phyloP scores from a whole-genome alignment of 73 alveolate genomes.

The Stentor coeruleus region DNA sequence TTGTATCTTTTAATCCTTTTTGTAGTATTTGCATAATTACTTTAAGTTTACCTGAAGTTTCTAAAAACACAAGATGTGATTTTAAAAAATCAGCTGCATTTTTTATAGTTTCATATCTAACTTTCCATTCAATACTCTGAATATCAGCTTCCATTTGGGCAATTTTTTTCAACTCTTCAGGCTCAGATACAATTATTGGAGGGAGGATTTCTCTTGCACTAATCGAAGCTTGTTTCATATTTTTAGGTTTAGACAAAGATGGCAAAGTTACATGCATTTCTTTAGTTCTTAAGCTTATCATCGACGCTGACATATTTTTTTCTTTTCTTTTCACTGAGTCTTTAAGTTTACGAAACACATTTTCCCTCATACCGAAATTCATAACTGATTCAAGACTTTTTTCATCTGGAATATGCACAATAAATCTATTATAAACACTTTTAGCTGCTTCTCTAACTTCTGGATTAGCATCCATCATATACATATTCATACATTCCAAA shows the following conservation, averaged over 20 bases:
- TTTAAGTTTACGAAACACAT: neutral
- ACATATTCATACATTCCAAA: neutral
- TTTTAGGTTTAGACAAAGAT: too few relatives aligned
- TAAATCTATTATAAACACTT: neutral
- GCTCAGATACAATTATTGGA: neutral
- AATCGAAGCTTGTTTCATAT: neutral
- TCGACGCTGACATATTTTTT: neutral
- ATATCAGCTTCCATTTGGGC: neutral
- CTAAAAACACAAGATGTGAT: neutral
- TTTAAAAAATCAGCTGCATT: neutral
- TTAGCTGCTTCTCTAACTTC: conserved; percentile 20
- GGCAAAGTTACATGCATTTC: neutral
- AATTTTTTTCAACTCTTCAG: neutral
- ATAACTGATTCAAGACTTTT: neutral
- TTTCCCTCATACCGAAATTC: neutral
- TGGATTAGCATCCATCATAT: neutral
- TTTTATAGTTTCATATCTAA: neutral
- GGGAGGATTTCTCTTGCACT: neutral
- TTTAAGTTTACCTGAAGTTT: neutral
- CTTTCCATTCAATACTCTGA: neutral
- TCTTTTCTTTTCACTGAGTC: neutral
- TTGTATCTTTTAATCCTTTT: neutral
- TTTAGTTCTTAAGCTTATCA: too few relatives aligned
- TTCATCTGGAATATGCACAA: neutral
- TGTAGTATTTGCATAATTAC: neutral